These are phyloP conservation scores for Apiospora hydei DNA, from an alignment of 2,329 filamentous ascomycete species.

Conservation along the genomic window DNA sequence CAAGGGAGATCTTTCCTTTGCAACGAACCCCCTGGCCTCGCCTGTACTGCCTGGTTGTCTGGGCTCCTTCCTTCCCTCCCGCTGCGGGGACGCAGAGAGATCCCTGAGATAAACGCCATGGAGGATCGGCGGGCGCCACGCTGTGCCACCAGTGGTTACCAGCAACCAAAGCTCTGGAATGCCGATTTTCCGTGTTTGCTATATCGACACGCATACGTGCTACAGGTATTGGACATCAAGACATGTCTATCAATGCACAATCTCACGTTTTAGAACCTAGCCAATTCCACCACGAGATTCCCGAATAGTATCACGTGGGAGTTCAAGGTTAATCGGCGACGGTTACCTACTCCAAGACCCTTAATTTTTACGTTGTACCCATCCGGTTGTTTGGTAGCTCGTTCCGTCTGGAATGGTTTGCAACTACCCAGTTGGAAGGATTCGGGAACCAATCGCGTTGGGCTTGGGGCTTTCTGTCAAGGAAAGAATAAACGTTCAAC, in stretches of 20 bases:
- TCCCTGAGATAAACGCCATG: not conserved
- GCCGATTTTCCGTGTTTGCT: conserved; percentile 1
- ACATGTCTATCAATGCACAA: not conserved
- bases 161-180: not conserved
- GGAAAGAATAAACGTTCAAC: not conserved
- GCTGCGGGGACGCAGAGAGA: not conserved
- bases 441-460: not conserved
- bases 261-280: conserved; percentile 6
- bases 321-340: not conserved
- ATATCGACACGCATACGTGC: not conserved
- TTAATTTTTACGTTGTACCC: not conserved
- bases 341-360: not conserved
- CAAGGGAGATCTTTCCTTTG: not conserved
- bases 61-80: not conserved
- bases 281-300: conserved; percentile 9
- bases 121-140: not conserved
- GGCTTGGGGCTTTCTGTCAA: no score
- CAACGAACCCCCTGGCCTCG: not conserved
- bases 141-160: not conserved
- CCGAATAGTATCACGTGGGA: not conserved
- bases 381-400: not conserved
- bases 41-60: not conserved
- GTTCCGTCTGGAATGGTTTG: not conserved
- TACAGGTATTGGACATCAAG: not conserved
- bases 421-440: not conserved